phyloP scores from a whole-genome alignment of 2,329 filamentous ascomycete genomes.

The Phaeoacremonium minimum region DNA sequence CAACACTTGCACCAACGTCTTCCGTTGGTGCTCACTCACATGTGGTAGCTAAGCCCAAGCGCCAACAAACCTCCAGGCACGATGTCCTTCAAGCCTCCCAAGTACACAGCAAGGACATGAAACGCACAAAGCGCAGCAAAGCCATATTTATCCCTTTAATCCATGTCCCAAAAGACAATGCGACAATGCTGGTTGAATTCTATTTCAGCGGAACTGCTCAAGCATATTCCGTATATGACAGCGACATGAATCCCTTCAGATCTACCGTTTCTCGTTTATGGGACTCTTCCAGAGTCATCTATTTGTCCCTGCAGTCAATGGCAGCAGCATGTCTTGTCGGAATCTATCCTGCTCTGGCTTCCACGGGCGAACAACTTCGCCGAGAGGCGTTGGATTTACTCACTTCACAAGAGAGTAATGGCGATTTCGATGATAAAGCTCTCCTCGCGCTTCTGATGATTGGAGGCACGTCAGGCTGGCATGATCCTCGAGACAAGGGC shows the following conservation, averaged over 20 bases:
- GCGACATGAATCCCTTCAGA: slow-evolving; percentile 52
- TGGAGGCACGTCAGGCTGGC: slow-evolving; percentile 50
- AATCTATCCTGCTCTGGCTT: slow-evolving; percentile 46
- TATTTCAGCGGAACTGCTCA: slow-evolving; percentile 54
- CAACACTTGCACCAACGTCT: no score
- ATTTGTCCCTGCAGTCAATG: slow-evolving; percentile 54
- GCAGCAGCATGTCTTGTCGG: slow-evolving; percentile 50
- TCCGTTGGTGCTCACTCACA: no score
- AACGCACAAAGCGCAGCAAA: slow-evolving; percentile 18
- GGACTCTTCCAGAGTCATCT: slow-evolving; percentile 45
- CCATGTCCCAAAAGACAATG: slow-evolving; percentile 33
- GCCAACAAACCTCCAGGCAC: no score
- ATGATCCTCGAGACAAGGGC: slow-evolving; percentile 45
- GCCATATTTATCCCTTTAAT: slow-evolving; percentile 23
- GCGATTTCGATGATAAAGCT: slow-evolving; percentile 38
- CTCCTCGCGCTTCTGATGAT: slow-evolving; percentile 49
- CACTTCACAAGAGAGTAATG: slow-evolving; percentile 30
- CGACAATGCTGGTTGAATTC: slow-evolving; percentile 50
- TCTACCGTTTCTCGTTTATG: slow-evolving; percentile 30
- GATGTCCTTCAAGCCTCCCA: no score
- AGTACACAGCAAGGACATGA: slow-evolving; percentile 11
- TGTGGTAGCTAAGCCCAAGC: no score
- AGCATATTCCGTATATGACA: slow-evolving; percentile 53
- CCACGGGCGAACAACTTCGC: slow-evolving; percentile 44
- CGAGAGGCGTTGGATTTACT: slow-evolving; percentile 47